Evolutionary conservation across 1,284 basidiomycete genomes (phyloP).

Genomic region (Cutaneotrichosporon dermatis): DNA sequence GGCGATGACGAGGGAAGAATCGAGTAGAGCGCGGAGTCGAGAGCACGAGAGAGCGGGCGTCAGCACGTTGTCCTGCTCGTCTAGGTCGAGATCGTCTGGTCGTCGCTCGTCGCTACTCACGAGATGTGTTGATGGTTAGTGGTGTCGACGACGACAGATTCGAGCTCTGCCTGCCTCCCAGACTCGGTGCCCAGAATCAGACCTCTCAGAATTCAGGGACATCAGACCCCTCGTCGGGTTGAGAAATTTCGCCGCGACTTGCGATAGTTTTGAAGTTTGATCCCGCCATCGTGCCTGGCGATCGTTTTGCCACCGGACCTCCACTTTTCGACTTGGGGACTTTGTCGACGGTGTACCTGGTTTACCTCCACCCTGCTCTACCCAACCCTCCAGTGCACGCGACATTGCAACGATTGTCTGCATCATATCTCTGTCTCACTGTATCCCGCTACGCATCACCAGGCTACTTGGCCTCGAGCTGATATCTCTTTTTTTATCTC

Average conservation of each 20-base stretch:
- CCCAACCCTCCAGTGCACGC: too few species aligned
- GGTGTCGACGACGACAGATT: slow-evolving; percentile 4
- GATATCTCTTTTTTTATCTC: too few species aligned
- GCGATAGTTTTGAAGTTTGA: too few species aligned
- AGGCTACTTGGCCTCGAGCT: too few species aligned
- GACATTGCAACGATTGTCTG: too few species aligned
- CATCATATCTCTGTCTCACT: too few species aligned
- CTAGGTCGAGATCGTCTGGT: slow-evolving; percentile 1
- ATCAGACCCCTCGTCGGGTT: neutral
- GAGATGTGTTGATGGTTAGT: slow-evolving; percentile 11
- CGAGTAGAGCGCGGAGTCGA: slow-evolving; percentile 1
- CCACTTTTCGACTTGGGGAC: too few species aligned
- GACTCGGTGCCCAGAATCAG: neutral
- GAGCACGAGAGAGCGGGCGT: slow-evolving; percentile 3
- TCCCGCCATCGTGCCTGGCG: too few species aligned
- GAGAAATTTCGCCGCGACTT: neutral
- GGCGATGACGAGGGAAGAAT: neutral
- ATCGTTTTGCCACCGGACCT: too few species aligned
- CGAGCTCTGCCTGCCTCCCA: neutral
- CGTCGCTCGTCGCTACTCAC: slow-evolving; percentile 2
- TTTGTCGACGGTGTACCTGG: too few species aligned
- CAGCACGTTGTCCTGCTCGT: slow-evolving; percentile 1
- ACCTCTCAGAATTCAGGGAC: neutral
- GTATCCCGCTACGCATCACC: too few species aligned
- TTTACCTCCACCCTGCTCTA: too few species aligned